Conservation (phyloP, 2,329 filamentous ascomycete species). For the Chaetomiaceae sp. region DNA sequence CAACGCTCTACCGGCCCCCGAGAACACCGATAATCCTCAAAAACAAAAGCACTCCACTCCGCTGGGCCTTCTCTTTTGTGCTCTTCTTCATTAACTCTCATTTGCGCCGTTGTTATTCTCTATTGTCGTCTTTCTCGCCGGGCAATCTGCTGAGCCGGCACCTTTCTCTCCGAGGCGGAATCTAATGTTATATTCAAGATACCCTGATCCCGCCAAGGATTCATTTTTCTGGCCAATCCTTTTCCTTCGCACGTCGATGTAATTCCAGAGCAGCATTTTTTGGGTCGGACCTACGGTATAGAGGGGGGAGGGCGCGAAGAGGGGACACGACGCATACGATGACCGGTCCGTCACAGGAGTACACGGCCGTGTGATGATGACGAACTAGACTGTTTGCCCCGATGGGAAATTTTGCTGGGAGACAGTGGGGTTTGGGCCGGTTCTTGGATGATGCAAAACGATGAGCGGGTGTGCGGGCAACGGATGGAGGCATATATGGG, state of each 20-base stretch:
- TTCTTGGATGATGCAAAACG: neutral
- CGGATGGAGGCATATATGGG: neutral
- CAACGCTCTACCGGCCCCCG: too few species aligned
- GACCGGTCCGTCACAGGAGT: constrained; percentile 3
- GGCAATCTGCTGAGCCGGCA: neutral
- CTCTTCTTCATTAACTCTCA: neutral
- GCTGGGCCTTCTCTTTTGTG: neutral
- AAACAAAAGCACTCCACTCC: too few species aligned
- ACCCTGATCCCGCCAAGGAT: constrained; percentile 17
- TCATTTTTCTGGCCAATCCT: neutral
- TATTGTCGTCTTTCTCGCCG: neutral
- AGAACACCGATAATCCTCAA: too few species aligned
- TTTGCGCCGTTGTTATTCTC: neutral
- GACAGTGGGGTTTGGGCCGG: neutral
- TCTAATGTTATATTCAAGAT: constrained; percentile 20
- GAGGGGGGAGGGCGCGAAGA: neutral
- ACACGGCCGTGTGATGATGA: constrained; percentile 17
- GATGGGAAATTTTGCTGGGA: neutral
- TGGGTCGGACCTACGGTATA: constrained; percentile 13
- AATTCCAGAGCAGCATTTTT: constrained; percentile 8
- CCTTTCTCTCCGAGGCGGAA: constrained; percentile 14
- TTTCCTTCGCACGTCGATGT: neutral
- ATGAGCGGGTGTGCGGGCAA: neutral
- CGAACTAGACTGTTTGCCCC: constrained; percentile 12
- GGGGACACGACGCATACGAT: constrained; percentile 13